Base-by-base conservation (phyloP, 345 rosid genomes). In the Jatropha curcas region DNA sequence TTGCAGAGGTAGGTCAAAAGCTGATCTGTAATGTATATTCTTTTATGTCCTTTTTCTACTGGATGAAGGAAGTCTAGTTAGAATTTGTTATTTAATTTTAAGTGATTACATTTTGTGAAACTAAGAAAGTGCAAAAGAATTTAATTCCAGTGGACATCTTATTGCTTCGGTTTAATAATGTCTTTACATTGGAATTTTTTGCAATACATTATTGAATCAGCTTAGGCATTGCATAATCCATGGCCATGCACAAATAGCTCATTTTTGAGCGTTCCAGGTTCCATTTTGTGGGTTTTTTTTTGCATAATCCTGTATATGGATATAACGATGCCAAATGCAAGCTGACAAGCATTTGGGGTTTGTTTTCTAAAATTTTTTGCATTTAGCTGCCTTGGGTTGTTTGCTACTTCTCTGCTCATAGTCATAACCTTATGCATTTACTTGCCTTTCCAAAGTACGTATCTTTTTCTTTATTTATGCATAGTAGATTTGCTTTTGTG, bases 1-100 rank as follows among this genome's bases (percentile, higher is more conserved):
- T 74, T 92, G 81, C 88, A 82, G 60, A 88, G 96, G 98, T 95
- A 74, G 66, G 35, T 34, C 11, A 8, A 41, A 9, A n/a, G n/a
- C n/a, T n/a, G n/a, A n/a, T 48, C 19, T 48, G 4, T 62, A 62
- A 37, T 37, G 27, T n/a, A 62, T 39, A 35, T 4, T 14, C 53
- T 48, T 48, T 48, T 48, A 2, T 0, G 53, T 77, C 68, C 31
- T 5, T 30, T 59, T 58, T 30, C 22, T 30, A 28, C 5, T 20
- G 35, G 25, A 61, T 61, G 27, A 61, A 34, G 37, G 7, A 61
- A 61, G 28, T n/a, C 25, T 35, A 35, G 6, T 34, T 61, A 61
- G 16, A 61, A 61, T 61, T 28, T 14, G 14, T 45, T 43, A 39
- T 63, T 14, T 25, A 22, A 4, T 63, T 63, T 3, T n/a, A 63